Conservation (phyloP, 1,284 basidiomycete genomes). For the Rhodotorula sp. region DNA sequence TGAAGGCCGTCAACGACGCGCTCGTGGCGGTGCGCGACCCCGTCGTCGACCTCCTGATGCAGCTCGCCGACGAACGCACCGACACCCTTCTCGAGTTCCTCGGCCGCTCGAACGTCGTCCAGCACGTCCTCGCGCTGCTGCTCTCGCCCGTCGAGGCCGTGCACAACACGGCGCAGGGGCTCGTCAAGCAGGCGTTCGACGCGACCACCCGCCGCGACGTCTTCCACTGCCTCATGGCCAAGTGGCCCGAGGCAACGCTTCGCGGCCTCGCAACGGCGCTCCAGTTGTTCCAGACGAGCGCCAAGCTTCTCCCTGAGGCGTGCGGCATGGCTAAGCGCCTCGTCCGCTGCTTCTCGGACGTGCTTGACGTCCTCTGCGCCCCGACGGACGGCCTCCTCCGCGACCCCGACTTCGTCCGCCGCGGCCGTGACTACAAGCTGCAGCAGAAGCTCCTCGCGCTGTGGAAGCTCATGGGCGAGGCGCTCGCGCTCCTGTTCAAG, state of each 20-base stretch:
- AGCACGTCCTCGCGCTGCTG: conserved; percentile 65
- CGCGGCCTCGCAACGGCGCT: conserved; percentile 70
- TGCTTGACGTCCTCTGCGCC: conserved; percentile 81
- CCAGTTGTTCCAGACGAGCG: conserved; percentile 64
- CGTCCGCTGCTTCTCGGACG: conserved; percentile 85
- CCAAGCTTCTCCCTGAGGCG: conserved; percentile 72
- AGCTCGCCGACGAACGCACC: conserved; percentile 34
- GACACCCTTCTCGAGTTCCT: conserved; percentile 26
- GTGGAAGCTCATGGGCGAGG: conserved; percentile 79
- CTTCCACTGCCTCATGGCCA: conserved; percentile 71
- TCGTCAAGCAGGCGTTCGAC: conserved; percentile 79
- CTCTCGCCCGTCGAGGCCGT: conserved; percentile 76
- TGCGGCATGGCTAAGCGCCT: conserved; percentile 81
- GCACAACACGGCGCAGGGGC: conserved; percentile 69
- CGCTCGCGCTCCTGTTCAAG: conserved; percentile 78
- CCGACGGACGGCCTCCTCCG: conserved; percentile 69
- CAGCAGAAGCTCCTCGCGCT: conserved; percentile 64
- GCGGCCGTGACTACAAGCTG: conserved; percentile 53
- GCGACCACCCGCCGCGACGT: conserved; percentile 82
- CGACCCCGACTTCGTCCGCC: conserved; percentile 58
- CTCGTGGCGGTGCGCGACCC: conserved; percentile 20
- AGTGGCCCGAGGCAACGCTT: conserved; percentile 65
- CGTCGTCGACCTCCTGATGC: conserved; percentile 29
- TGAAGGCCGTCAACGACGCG: conserved; percentile 41
- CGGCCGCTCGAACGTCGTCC: conserved; percentile 15